Base-by-base conservation (phyloP, 345 rosid genomes). In the Arabis alpina region DNA sequence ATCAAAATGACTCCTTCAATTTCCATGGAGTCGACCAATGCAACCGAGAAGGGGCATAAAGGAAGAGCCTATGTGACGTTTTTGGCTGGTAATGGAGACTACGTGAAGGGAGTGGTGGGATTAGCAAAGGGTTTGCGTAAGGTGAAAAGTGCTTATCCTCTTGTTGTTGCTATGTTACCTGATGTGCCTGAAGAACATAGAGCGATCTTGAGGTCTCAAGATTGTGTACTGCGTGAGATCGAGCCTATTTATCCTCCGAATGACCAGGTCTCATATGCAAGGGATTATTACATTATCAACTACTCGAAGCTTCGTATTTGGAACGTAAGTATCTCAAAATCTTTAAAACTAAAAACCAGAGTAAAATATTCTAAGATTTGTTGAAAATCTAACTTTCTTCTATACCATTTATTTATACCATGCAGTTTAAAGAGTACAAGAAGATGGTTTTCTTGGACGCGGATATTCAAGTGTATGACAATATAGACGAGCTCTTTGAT, bases 131-230 rank as follows among this genome's bases (percentile, higher is more conserved):
- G 93, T 5, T 64, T 90, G 68, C 80, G 88, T 40, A 90, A 85
- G 76, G 87, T 61, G 0, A 76, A 70, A 47, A 87, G 84, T 53
- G 81, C 62, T 6, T 86, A 88, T 59, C 92, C 90, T 39, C 86
- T 88, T 0, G 82, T 88, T 61, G 96, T 88, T 48, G 93, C 96
- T 12, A 10, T 85, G 7, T 72, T 90, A 70, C 92, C 90, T 10
- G 90, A 90, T 36, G 96, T 90, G 3, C 96, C 96, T 0, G 83
- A 78, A 64, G 93, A 85, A 15, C 96, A 90, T 80, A 82, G 88
- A n/a, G 59, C 74, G 74, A 77, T 83, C 53, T 56, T 90, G 70
- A 76, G 42, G 58, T 73, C 78, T 39, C 90, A 88, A 54, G 96
- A 90, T 3, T 90, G 93, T 44, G 60, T 88, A 0, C 64, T 86